Base-by-base conservation (phyloP, 2,329 filamentous ascomycete species). In the Diaporthe caulivora region DNA sequence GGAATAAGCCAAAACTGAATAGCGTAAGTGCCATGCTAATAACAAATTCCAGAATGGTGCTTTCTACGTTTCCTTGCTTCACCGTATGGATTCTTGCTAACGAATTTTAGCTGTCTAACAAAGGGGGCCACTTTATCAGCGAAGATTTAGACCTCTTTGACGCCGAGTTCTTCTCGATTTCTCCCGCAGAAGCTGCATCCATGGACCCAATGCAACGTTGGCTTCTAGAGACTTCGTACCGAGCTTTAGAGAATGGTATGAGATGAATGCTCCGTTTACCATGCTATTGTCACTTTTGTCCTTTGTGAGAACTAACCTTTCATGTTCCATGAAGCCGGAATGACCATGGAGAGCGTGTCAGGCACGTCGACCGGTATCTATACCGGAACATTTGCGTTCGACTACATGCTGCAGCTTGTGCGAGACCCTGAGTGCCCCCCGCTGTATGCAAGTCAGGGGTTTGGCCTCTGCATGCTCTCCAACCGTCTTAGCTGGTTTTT, bases 381-480 rank as follows among this genome's bases (percentile, higher is more conserved):
- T 70, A 80, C 81, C 0, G 84, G 83, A n/a, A 71, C 74, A 17
- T 81, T 82, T 75, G 76, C 72, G 0, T 70, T 65, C 11, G 81
- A 83, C 74, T 83, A 47, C 74, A 71, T 62, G 67, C 49, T 55
- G 40, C 75, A 78, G 49, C 73, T 75, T 37, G 31, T 58, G 24
- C 72, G 76, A 10, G 80, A 82, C 53, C 51, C 37, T 11, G 58
- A 62, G 5, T 47, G 2, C 11, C 10, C 13, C 11, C 58, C 58
- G 8, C 78, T 78, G 1, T 83, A 82, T 44, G 77, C 80, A 0
- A 79, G 79, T 0, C 83, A 80, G 0, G 83, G 83, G 0, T 78
- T 77, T 6, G 78, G 40, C 18, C 21, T 24, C 24, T 42, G 40
- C 13, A 69, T 69, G 65, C 18, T 69, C 6, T 10, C 65, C 1